Conservation (phyloP, 2,329 filamentous ascomycete species). For the Sclerotinia spermophila region DNA sequence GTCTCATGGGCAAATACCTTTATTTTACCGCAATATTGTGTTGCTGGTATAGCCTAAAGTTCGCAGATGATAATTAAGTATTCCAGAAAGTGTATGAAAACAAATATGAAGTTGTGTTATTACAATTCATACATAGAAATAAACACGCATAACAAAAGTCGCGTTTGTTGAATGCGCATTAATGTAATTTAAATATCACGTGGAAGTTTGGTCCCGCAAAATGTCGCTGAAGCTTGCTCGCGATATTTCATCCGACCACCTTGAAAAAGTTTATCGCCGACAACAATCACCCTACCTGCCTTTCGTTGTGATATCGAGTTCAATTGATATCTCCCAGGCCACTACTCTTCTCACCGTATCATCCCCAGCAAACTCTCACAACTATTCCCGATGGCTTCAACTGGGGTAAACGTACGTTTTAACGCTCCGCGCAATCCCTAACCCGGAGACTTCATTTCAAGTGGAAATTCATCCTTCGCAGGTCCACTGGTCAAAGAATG, state of each 20-base stretch:
- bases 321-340: slow-evolving; percentile 32
- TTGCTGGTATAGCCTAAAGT: neutral
- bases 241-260: slow-evolving; percentile 25
- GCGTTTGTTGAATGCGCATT: slow-evolving; percentile 13
- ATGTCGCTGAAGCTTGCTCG: slow-evolving; percentile 17
- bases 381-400: slow-evolving; percentile 40
- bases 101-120: slow-evolving; percentile 5
- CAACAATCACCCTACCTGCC: slow-evolving; percentile 22
- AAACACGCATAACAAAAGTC: neutral
- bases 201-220: slow-evolving; percentile 17
- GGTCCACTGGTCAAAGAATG: neutral
- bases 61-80: neutral
- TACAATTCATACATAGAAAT: neutral
- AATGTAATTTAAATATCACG: slow-evolving; percentile 14
- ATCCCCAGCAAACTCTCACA: slow-evolving; percentile 17
- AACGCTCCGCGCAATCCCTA: slow-evolving; percentile 23
- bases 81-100: neutral
- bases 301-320: slow-evolving; percentile 27
- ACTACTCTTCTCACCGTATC: slow-evolving; percentile 20
- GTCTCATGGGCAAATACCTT: slow-evolving; percentile 26
- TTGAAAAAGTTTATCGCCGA: slow-evolving; percentile 23
- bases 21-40: slow-evolving; percentile 11
- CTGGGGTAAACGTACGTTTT: slow-evolving; percentile 50
- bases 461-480: neutral
- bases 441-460: slow-evolving; percentile 1